phyloP scores from a whole-genome alignment of 495 filamentous ascomycete species.

The Lichenothelia convexa region DNA sequence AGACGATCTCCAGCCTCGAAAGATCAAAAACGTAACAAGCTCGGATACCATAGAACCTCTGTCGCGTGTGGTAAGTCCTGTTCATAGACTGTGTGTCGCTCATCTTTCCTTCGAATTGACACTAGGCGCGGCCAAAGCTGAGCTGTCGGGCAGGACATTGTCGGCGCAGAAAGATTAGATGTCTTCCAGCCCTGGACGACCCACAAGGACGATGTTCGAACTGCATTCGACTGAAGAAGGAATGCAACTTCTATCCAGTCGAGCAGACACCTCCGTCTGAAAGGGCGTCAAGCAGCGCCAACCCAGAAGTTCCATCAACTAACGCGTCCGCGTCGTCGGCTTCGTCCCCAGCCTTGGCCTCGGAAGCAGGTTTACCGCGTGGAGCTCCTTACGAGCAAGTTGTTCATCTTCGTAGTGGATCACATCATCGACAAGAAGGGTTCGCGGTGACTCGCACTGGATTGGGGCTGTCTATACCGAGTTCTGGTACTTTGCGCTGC shows the following conservation, averaged over 20 bases:
- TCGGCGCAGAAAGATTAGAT: constrained; percentile 87
- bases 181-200: constrained; percentile 63
- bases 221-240: constrained; percentile 90
- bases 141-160: constrained; percentile 51
- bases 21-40: constrained; percentile 88
- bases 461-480: no score
- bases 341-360: no score
- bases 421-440: no score
- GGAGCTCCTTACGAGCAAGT: no score
- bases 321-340: no score
- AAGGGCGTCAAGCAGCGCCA: no score
- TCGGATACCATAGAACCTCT: constrained; percentile 92
- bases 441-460: no score
- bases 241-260: constrained; percentile 86
- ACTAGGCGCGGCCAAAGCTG: constrained; percentile 7
- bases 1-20: constrained; percentile 19
- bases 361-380: no score
- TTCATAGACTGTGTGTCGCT: constrained; percentile 11
- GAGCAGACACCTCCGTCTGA: constrained; percentile 53
- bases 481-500: no score
- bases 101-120: constrained; percentile 7
- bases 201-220: constrained; percentile 74
- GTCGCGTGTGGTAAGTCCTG: constrained; percentile 90
- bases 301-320: no score
- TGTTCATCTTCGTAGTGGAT: no score